A percentile compares a stretch with the other conserved stretches of the same genome.
Conservation (phyloP, 106 monocot species). For the Allium cepa region DNA sequence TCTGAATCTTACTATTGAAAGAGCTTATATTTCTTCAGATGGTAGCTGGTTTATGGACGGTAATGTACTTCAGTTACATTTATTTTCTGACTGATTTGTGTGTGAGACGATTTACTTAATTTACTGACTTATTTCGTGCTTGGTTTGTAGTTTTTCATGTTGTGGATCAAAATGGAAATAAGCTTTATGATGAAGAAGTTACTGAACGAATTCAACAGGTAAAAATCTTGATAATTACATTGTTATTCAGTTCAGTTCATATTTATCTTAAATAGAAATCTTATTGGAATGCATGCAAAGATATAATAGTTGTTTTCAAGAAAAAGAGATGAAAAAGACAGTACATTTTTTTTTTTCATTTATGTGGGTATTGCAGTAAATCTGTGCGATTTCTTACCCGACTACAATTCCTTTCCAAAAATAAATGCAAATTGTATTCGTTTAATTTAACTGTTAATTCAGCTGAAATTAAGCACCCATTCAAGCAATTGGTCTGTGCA, state of each 20-base stretch:
- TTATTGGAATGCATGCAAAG: not conserved
- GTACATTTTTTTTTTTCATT: too few relatives aligned
- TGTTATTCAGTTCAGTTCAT: not conserved
- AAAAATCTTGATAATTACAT: not conserved
- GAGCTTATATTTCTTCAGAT: conserved; percentile 94
- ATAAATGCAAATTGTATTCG: too few relatives aligned
- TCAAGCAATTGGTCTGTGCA: too few relatives aligned
- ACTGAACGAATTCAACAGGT: conserved; percentile 59
- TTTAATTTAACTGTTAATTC: too few relatives aligned
- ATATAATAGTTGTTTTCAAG: too few relatives aligned
- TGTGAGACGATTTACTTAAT: not conserved
- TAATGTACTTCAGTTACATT: not conserved
- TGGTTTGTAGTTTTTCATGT: conserved; percentile 51
- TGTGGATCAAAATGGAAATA: conserved; percentile 43
- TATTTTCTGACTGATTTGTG: not conserved
- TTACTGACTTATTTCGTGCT: too few relatives aligned
- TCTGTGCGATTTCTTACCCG: too few relatives aligned
- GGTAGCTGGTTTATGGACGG: conserved; percentile 99
- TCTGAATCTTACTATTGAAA: conserved; percentile 73
- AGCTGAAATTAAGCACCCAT: too few relatives aligned
- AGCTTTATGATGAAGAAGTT: conserved; percentile 33
- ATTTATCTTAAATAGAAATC: not conserved
- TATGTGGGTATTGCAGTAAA: too few relatives aligned
- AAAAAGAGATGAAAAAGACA: too few relatives aligned
- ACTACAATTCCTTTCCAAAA: too few relatives aligned